Evolutionary conservation across 2,329 filamentous ascomycete species (phyloP).

Genomic region (Aspergillus sergii): DNA sequence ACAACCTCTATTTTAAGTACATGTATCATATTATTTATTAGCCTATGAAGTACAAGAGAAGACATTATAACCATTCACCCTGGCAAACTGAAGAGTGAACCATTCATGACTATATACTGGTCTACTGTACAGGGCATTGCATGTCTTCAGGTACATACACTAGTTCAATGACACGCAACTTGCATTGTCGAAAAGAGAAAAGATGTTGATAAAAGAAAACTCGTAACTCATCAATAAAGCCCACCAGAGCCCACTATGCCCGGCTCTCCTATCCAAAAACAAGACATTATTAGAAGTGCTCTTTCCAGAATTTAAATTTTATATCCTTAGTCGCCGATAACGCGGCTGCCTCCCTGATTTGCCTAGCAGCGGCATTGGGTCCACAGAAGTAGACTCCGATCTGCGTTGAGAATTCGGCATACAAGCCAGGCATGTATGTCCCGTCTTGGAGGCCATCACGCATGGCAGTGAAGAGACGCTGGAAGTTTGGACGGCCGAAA

Average conservation of each 20-base stretch:
- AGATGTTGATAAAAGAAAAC: slow-evolving; percentile 15
- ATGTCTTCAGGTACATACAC: slow-evolving; percentile 8
- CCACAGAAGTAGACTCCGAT: slow-evolving; percentile 99
- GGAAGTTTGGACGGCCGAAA: slow-evolving; percentile 92
- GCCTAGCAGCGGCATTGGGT: slow-evolving; percentile 75
- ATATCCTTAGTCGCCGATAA: slow-evolving; percentile 74
- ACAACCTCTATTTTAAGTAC: background rate
- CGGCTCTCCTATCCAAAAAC: background rate
- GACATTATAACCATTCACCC: background rate
- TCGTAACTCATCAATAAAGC: slow-evolving; percentile 25
- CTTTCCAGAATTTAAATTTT: slow-evolving; percentile 98
- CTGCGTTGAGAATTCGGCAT: slow-evolving; percentile 75
- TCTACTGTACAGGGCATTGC: slow-evolving; percentile 25
- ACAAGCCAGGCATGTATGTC: slow-evolving; percentile 80
- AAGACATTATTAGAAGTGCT: slow-evolving; percentile 61
- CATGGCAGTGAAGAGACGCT: slow-evolving; percentile 78
- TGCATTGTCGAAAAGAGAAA: slow-evolving; percentile 5
- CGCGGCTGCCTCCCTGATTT: slow-evolving; percentile 82
- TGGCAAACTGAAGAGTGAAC: background rate
- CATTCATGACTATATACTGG: slow-evolving; percentile 5
- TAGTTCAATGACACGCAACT: slow-evolving; percentile 4
- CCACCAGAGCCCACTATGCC: background rate
- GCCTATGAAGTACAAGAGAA: background rate
- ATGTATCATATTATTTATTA: background rate
- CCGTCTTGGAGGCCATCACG: slow-evolving; percentile 83